These are phyloP conservation scores for Naumovozyma castellii DNA, from an alignment of 805 yeast species.

Conservation along the genomic window DNA sequence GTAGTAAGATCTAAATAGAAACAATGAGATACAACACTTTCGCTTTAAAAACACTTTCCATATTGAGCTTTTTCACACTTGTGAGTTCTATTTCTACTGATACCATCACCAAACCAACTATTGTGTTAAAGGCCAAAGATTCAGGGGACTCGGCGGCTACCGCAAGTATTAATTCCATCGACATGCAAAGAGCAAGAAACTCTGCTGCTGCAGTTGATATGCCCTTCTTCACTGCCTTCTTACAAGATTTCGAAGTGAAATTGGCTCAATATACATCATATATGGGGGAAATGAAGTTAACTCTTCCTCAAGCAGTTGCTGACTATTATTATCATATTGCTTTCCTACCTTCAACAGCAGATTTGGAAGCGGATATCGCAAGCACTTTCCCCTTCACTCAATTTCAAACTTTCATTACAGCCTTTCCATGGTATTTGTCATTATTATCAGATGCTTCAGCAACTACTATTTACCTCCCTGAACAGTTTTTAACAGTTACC, in stretches of 20 bases:
- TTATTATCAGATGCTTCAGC: constrained; percentile 13
- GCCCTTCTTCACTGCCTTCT: constrained; percentile 25
- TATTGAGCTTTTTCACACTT: too few species aligned
- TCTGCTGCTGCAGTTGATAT: constrained; percentile 29
- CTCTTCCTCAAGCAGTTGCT: constrained; percentile 29
- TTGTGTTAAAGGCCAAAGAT: background rate
- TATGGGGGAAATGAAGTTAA: constrained; percentile 26
- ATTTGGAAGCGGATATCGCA: constrained; percentile 22
- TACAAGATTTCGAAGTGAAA: constrained; percentile 27
- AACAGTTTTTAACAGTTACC: constrained; percentile 12
- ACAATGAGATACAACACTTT: too few species aligned
- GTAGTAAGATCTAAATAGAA: too few species aligned
- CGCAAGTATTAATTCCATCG: background rate
- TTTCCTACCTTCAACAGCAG: constrained; percentile 17
- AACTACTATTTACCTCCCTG: constrained; percentile 21
- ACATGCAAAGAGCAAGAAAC: constrained; percentile 11
- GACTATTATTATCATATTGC: constrained; percentile 29
- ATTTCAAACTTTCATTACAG: constrained; percentile 30
- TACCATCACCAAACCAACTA: too few species aligned
- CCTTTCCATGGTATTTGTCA: constrained; percentile 27
- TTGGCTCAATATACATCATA: constrained; percentile 28
- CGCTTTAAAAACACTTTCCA: too few species aligned
- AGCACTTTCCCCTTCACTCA: constrained; percentile 30
- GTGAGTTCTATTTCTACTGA: too few species aligned
- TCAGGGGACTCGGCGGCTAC: background rate